Conservation (phyloP, 805 yeast genomes). For the Starmerella cellae region DNA sequence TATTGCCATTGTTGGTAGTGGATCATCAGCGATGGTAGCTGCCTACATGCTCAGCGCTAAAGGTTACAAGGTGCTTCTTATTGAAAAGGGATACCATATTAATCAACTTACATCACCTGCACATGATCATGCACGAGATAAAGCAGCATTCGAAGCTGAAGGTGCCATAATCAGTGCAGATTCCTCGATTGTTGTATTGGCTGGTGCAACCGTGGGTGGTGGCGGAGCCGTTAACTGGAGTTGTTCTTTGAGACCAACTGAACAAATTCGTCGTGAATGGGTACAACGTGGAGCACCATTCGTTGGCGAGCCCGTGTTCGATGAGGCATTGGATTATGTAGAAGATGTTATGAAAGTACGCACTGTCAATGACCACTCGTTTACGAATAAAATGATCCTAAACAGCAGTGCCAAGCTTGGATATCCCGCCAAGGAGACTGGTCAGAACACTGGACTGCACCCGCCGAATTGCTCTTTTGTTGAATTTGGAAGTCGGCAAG, state of each 20-base stretch:
- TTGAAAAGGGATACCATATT: constrained; percentile 40
- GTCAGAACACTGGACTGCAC: constrained; percentile 35
- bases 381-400: constrained; percentile 33
- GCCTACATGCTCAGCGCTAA: constrained; percentile 35
- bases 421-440: constrained; percentile 31
- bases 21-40: constrained; percentile 42
- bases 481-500: constrained; percentile 38
- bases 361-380: constrained; percentile 32
- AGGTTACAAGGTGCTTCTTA: constrained; percentile 35
- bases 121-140: constrained; percentile 30
- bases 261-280: constrained; percentile 41
- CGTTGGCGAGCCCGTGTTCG: constrained; percentile 34
- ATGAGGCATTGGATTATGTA: constrained; percentile 36
- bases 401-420: constrained; percentile 37
- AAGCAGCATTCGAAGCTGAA: constrained; percentile 30
- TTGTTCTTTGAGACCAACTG: constrained; percentile 39
- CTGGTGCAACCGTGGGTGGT: constrained; percentile 46
- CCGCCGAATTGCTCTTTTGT: constrained; percentile 38
- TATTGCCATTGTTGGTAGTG: constrained; percentile 40
- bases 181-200: constrained; percentile 31
- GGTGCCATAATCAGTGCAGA: constrained; percentile 31
- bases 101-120: constrained; percentile 29
- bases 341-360: constrained; percentile 38
- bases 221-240: constrained; percentile 49
- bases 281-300: constrained; percentile 35